These are phyloP conservation scores for Cyclotella distinguenda DNA, from an alignment of 108 stramenopile species.

Conservation along the genomic window DNA sequence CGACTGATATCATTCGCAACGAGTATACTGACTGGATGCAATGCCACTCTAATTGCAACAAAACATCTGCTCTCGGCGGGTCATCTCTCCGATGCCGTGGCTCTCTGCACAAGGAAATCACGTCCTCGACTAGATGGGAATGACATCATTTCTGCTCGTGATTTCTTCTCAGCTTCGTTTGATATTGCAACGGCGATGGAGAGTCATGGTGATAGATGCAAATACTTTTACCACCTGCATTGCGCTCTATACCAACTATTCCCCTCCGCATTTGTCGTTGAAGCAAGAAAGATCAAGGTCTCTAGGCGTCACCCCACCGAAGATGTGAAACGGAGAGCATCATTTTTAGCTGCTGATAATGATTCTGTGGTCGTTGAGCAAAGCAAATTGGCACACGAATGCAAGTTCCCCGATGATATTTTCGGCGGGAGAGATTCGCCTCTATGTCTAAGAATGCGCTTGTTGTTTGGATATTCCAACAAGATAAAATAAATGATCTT, in stretches of 20 bases:
- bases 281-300: conserved; percentile 23
- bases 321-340: conserved; percentile 1
- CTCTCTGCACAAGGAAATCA: conserved; percentile 12
- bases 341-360: conserved; percentile 6
- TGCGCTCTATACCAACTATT: conserved; percentile 27
- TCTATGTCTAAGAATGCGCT: conserved; percentile 15
- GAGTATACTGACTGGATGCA: conserved; percentile 21
- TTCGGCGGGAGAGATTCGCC: conserved; percentile 20
- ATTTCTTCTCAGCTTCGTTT: conserved; percentile 20
- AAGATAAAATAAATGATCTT: not conserved
- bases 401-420: conserved; percentile 30
- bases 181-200: conserved; percentile 10
- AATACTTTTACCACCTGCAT: conserved; percentile 28
- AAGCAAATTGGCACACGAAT: conserved; percentile 33
- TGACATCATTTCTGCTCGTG: conserved; percentile 7
- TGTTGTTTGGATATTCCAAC: conserved; percentile 33
- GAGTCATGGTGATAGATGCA: conserved; percentile 29
- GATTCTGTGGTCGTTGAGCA: conserved; percentile 25
- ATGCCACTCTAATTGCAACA: conserved; percentile 12
- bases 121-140: not conserved
- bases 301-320: not conserved
- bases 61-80: conserved; percentile 26
- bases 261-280: conserved; percentile 17
- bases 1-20: conserved; percentile 31
- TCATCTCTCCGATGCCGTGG: conserved; percentile 19